These are phyloP conservation scores for Phytophthora melonis DNA, from an alignment of 352 stramenopile species.

Conservation along the genomic window DNA sequence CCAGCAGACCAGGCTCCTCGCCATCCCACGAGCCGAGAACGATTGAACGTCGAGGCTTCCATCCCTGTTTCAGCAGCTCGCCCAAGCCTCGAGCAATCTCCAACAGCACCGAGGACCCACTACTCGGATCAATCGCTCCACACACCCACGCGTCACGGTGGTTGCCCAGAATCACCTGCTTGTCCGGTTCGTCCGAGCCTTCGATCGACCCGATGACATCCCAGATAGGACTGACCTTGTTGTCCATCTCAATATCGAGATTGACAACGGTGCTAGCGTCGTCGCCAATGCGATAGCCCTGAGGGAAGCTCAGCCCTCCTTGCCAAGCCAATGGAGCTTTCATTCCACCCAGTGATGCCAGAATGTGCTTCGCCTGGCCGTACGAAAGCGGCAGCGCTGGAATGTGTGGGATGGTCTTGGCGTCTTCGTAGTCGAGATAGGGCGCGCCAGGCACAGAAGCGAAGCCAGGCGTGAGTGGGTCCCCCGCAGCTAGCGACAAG, in stretches of 20 bases:
- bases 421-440: constrained; percentile 52
- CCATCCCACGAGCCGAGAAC: constrained; percentile 82
- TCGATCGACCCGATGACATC: constrained; percentile 89
- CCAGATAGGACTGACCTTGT: constrained; percentile 78
- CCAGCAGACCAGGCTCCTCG: constrained; percentile 83
- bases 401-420: constrained; percentile 56
- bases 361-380: constrained; percentile 72
- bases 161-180: constrained; percentile 85
- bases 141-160: constrained; percentile 93
- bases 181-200: constrained; percentile 51
- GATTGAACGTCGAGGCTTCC: constrained; percentile 70
- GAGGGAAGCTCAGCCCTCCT: constrained; percentile 56
- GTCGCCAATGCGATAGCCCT: constrained; percentile 74
- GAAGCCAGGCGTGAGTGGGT: constrained; percentile 55
- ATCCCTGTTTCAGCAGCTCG: constrained; percentile 64
- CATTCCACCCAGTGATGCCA: constrained; percentile 63
- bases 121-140: constrained; percentile 85
- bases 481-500: constrained; percentile 65
- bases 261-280: constrained; percentile 58
- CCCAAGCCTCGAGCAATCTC: constrained; percentile 80
- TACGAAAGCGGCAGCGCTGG: constrained; percentile 60
- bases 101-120: constrained; percentile 77
- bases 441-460: constrained; percentile 46
- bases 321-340: constrained; percentile 60
- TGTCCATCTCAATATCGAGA: constrained; percentile 77